Conservation (phyloP, 257 asterid species). For the Echium plantagineum region DNA sequence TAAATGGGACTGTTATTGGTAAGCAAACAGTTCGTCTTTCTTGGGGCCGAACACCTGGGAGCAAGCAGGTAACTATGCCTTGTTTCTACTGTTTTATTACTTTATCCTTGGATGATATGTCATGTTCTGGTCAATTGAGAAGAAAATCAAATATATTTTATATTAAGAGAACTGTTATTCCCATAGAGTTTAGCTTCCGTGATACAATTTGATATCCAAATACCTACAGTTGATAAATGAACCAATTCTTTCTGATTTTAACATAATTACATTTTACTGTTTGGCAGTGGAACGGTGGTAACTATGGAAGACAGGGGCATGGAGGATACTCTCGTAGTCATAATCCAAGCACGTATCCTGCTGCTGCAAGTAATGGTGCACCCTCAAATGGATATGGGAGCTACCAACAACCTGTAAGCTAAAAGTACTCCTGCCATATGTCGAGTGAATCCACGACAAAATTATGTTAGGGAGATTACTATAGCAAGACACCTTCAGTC, state of each 20-base stretch:
- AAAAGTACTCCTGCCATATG: slow-evolving; percentile 9
- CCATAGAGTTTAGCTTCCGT: not conserved
- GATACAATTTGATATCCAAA: too few species aligned
- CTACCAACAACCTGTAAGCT: slow-evolving; percentile 72
- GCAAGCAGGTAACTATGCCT: slow-evolving; percentile 42
- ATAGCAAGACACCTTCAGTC: not conserved
- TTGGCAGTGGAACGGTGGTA: slow-evolving; percentile 50
- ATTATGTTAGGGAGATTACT: slow-evolving; percentile 21
- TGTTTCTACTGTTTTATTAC: not conserved
- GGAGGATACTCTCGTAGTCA: slow-evolving; percentile 40
- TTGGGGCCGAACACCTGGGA: slow-evolving; percentile 77
- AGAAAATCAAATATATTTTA: not conserved
- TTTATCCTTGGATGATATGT: not conserved
- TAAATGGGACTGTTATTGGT: slow-evolving; percentile 67
- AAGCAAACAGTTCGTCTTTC: slow-evolving; percentile 76
- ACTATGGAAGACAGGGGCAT: slow-evolving; percentile 58
- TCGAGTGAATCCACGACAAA: slow-evolving; percentile 20
- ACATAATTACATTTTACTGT: slow-evolving; percentile 1
- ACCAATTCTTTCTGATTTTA: not conserved
- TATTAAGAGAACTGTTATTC: not conserved
- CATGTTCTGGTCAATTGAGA: not conserved
- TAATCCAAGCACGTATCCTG: slow-evolving; percentile 25
- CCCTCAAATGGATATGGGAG: slow-evolving; percentile 58
- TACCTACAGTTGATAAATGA: not conserved
- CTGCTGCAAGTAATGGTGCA: slow-evolving; percentile 39